Conservation (phyloP, 768 basidiomycete genomes). For the Artomyces pyxidatus region DNA sequence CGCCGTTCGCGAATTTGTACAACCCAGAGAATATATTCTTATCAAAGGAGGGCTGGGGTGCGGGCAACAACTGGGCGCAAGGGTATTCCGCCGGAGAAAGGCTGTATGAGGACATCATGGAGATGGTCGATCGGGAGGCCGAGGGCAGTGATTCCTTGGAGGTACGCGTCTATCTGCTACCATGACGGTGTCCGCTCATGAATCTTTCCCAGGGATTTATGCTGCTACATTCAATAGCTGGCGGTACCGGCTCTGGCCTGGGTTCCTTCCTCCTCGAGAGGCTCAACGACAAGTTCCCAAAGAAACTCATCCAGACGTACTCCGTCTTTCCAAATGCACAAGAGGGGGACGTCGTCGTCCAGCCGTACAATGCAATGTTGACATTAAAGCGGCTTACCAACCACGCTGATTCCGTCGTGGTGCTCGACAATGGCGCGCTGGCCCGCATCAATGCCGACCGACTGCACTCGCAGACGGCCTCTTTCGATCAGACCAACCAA, state of each 20-base stretch:
- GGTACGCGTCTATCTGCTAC: constrained; percentile 35
- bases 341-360: constrained; percentile 95
- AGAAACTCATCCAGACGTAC: constrained; percentile 98
- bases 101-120: constrained; percentile 94
- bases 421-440: constrained; percentile 93
- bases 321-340: constrained; percentile 95
- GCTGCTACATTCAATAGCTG: constrained; percentile 98
- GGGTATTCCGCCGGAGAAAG: constrained; percentile 87
- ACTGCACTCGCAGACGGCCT: constrained; percentile 77
- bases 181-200: neutral
- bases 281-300: constrained; percentile 95
- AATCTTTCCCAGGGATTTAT: constrained; percentile 81
- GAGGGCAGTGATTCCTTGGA: constrained; percentile 96
- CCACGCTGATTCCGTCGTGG: constrained; percentile 95
- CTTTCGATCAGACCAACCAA: constrained; percentile 90
- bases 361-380: constrained; percentile 93
- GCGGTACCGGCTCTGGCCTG: constrained; percentile 95
- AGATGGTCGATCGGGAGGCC: constrained; percentile 97
- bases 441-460: constrained; percentile 90
- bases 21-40: constrained; percentile 98
- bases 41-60: constrained; percentile 96
- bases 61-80: constrained; percentile 98
- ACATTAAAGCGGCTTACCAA: constrained; percentile 91
- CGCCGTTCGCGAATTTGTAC: constrained; percentile 84
- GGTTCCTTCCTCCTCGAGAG: constrained; percentile 98